Evolutionary conservation across 2,329 filamentous ascomycete species (phyloP).

Genomic region (Diaporthe humulicola): DNA sequence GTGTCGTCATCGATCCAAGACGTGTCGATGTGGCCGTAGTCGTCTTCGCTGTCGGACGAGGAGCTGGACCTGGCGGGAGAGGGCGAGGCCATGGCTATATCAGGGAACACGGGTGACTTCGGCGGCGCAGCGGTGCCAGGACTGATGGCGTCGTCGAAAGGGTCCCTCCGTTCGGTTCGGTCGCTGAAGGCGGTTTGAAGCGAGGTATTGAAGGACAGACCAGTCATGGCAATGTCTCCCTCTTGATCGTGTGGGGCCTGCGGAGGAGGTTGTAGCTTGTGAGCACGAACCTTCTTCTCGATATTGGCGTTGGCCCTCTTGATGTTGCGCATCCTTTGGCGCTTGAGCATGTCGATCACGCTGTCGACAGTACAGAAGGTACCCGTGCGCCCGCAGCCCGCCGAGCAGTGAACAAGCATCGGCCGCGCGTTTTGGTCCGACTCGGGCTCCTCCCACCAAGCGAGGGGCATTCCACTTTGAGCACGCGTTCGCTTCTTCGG

Average conservation of each 20-base stretch:
- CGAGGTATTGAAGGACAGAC: constrained; percentile 26
- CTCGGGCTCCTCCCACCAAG: constrained; percentile 73
- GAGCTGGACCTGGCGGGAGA: constrained; percentile 22
- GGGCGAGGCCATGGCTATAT: constrained; percentile 43
- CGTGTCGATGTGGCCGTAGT: constrained; percentile 55
- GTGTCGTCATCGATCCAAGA: constrained; percentile 79
- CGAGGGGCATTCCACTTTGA: constrained; percentile 49
- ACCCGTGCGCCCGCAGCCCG: constrained; percentile 94
- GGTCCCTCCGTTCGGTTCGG: constrained; percentile 13
- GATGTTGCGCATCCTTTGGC: constrained; percentile 69
- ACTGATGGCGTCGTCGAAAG: constrained; percentile 37
- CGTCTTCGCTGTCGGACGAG: constrained; percentile 38
- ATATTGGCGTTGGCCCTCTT: constrained; percentile 46
- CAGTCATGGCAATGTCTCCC: constrained; percentile 61
- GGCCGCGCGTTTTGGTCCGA: constrained; percentile 69
- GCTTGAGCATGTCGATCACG: constrained; percentile 95
- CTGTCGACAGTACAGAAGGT: constrained; percentile 97
- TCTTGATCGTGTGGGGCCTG: constrained; percentile 51
- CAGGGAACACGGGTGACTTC: constrained; percentile 46
- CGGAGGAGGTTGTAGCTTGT: constrained; percentile 40
- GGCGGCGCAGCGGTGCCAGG: constrained; percentile 37
- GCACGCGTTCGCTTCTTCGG: constrained; percentile 41
- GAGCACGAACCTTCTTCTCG: constrained; percentile 38
- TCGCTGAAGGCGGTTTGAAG: constrained; percentile 14
- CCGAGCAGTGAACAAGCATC: constrained; percentile 93